These are phyloP conservation scores for Fomitopsis serialis DNA, from an alignment of 768 basidiomycete genomes.

Conservation along the genomic window DNA sequence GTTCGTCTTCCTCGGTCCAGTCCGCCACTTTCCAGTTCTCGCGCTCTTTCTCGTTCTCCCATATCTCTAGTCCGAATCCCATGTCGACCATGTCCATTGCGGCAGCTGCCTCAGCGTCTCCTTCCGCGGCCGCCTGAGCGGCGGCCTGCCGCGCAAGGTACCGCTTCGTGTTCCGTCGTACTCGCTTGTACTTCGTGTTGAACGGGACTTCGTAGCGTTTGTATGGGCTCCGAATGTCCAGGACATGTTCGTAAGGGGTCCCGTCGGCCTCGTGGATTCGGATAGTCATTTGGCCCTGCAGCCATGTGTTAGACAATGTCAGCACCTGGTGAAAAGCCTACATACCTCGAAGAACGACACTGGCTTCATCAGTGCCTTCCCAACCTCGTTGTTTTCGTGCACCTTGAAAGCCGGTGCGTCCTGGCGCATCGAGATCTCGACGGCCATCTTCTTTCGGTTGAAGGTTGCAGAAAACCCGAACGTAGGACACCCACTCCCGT, in stretches of 20 bases:
- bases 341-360: constrained; percentile 85
- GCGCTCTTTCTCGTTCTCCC: constrained; percentile 92
- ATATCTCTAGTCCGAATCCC: constrained; percentile 88
- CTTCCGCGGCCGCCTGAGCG: constrained; percentile 88
- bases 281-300: constrained; percentile 93
- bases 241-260: constrained; percentile 96
- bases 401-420: constrained; percentile 69
- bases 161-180: constrained; percentile 94
- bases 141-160: constrained; percentile 91
- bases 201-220: constrained; percentile 98
- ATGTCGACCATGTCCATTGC: constrained; percentile 93
- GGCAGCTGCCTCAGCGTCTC: constrained; percentile 87
- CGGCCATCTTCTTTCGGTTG: constrained; percentile 97
- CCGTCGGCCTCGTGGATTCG: constrained; percentile 99
- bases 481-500: constrained; percentile 91
- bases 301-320: not conserved
- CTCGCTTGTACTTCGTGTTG: constrained; percentile 96
- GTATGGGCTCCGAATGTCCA: constrained; percentile 81
- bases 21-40: constrained; percentile 96
- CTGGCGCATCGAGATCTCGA: constrained; percentile 93
- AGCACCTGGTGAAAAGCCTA: not conserved
- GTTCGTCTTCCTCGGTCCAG: constrained; percentile 97
- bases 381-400: constrained; percentile 64
- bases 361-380: constrained; percentile 66
- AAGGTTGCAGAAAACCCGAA: constrained; percentile 89